Base-by-base conservation (phyloP, 1,139 yeast species). In the Yamadazyma spencermartinsiae region DNA sequence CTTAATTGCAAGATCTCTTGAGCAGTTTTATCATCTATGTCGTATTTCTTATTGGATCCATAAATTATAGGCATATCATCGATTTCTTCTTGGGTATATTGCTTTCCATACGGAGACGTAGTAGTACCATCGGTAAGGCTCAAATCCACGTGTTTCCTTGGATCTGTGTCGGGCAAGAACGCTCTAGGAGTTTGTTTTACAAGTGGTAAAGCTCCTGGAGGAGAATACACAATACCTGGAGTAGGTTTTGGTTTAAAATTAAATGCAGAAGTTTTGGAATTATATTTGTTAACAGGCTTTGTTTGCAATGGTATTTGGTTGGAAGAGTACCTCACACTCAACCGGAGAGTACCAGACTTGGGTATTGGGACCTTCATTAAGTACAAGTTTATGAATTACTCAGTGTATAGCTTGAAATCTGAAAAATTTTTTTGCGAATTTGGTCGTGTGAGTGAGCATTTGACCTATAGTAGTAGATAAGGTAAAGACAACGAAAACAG, bases 151-250 rank as follows among this genome's bases (percentile, higher is more conserved):
- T 58, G 62, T 42, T 69, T 72, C 51, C 95, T 74, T 23, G 79
- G 79, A 54, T 86, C 94, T 7, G 60, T 52, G 2, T 62, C 52
- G 3, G 96, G 96, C 39, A 87, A 63, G 56, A 87, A 87, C 4
- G 81, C 80, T 45, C 74, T 74, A 24, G 96, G 95, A 0, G 95
- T 87, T 36, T 63, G 60, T 41, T 55, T 58, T 38, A 60, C 51
- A 9, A 54, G 50, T 20, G 68, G 61, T 30, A 60, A 51, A 25
- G 67, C 51, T 35, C 66, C 52, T 36, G 74, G 71, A 11, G 74
- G 74, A 39, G 62, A 64, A 48, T 62, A 61, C 19, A 71, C 63
- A 38, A 72, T 56, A 3, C 76, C 76, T 39, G 60, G 62, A 6
- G 66, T 60, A 27, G 61, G 59, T 31, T 53, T 56, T 4, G 77